A percentile compares a stretch with the other conserved stretches of the same genome.
phyloP scores from a whole-genome alignment of 768 basidiomycete species.

The Podaxis sp. region DNA sequence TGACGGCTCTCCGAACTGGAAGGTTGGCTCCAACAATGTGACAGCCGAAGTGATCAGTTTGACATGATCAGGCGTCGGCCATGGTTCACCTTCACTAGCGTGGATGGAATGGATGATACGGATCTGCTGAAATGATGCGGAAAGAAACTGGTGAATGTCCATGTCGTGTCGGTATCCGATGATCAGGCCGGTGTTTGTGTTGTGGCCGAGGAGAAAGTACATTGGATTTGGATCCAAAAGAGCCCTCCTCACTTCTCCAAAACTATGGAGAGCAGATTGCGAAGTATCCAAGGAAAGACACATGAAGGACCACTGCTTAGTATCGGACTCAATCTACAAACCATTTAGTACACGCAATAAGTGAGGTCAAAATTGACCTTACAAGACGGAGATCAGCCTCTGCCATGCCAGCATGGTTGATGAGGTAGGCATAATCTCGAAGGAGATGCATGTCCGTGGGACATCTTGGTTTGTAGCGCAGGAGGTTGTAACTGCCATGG shows the following conservation, averaged over 20 bases:
- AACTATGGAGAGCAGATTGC: neutral
- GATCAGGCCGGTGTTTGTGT: neutral
- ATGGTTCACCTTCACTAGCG: neutral
- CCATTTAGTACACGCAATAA: neutral
- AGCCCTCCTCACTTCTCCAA: neutral
- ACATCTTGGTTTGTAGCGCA: neutral
- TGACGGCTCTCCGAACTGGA: neutral
- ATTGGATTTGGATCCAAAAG: neutral
- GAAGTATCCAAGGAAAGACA: neutral
- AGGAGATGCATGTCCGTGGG: neutral
- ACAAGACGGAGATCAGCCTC: neutral
- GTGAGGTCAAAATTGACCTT: neutral
- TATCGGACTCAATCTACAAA: neutral
- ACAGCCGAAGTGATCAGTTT: neutral
- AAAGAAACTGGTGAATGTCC: neutral
- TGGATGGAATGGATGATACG: neutral
- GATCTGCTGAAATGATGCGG: neutral
- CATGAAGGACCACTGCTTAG: neutral
- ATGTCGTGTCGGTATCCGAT: neutral
- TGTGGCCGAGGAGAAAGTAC: slow-evolving; percentile 2
- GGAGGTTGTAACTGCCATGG: neutral
- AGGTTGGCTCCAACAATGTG: no score
- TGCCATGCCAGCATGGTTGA: neutral
- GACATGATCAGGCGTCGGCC: neutral
- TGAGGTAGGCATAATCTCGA: neutral